Percentiles rank a stretch among this genome's conserved stretches.
These are phyloP conservation scores for Chloridella minuta DNA, from an alignment of 352 stramenopile genomes.

Conservation along the genomic window DNA sequence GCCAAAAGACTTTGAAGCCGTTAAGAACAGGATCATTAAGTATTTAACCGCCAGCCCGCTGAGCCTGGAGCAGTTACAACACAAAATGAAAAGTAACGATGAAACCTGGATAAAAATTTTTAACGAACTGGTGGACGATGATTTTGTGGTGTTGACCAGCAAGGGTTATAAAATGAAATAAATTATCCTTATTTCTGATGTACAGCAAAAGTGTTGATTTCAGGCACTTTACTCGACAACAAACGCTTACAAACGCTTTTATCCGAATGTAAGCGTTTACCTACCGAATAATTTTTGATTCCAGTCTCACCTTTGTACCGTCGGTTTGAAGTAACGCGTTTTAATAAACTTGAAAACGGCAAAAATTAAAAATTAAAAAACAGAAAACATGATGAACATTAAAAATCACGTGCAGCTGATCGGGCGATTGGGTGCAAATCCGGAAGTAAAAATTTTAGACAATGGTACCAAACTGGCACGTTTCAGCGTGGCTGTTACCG, in stretches of 20 bases:
- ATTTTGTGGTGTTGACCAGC: not conserved
- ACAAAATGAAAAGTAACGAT: not conserved
- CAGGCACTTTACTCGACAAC: not conserved
- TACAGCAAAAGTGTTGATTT: too few species aligned
- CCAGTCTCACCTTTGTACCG: not conserved
- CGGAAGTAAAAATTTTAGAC: not conserved
- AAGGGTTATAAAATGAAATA: not conserved
- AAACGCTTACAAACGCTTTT: not conserved
- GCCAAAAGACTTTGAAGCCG: not conserved
- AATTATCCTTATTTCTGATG: too few species aligned
- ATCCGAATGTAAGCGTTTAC: not conserved
- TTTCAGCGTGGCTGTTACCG: not conserved
- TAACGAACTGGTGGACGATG: not conserved
- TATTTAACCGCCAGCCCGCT: not conserved
- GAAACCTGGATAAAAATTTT: not conserved
- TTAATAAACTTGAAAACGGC: not conserved
- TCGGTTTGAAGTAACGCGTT: not conserved
- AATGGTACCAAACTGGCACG: not conserved
- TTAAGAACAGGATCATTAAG: not conserved
- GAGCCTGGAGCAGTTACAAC: not conserved
- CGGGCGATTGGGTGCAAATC: not conserved
- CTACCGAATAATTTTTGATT: not conserved
- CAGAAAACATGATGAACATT: not conserved
- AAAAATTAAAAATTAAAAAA: not conserved
- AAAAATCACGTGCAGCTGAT: constrained; percentile 1